Conservation (phyloP, 2,329 filamentous ascomycete species). For the Alternaria triticimaculans region DNA sequence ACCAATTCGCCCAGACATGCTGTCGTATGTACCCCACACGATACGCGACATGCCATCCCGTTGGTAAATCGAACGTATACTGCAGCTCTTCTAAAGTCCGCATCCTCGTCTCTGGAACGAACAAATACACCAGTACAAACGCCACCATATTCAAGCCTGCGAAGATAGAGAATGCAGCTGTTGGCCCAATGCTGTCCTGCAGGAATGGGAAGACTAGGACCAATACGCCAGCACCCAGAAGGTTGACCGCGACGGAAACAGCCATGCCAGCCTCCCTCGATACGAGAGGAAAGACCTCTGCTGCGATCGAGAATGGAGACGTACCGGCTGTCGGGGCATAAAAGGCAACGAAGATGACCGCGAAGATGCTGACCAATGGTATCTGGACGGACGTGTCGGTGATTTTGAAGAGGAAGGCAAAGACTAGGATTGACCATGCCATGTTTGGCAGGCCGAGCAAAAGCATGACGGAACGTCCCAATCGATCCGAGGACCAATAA, state of each 20-base stretch:
- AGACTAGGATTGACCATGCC: conserved; percentile 32
- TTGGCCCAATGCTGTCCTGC: conserved; percentile 36
- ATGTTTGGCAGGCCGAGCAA: conserved; percentile 29
- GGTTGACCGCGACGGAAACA: conserved; percentile 48
- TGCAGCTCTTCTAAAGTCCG: conserved; percentile 33
- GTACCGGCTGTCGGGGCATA: conserved; percentile 33
- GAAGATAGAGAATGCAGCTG: conserved; percentile 48
- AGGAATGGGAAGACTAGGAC: conserved; percentile 48
- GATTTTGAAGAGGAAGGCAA: conserved; percentile 28
- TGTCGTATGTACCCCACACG: conserved; percentile 18
- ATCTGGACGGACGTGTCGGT: conserved; percentile 8
- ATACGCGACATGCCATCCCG: conserved; percentile 27
- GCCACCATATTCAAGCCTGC: conserved; percentile 38
- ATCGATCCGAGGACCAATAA: conserved; percentile 28
- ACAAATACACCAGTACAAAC: conserved; percentile 36
- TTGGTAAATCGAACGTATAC: conserved; percentile 32
- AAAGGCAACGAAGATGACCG: conserved; percentile 24
- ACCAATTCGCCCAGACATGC: conserved; percentile 23
- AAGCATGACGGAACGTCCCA: conserved; percentile 30
- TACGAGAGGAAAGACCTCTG: conserved; percentile 31
- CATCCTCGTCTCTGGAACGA: conserved; percentile 35
- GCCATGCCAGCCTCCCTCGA: conserved; percentile 34
- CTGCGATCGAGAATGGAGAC: conserved; percentile 29
- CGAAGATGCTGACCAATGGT: conserved; percentile 23
- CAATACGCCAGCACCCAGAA: conserved; percentile 48